Base-by-base conservation (phyloP, 169 alveolate genomes). In the Fabrea salina region DNA sequence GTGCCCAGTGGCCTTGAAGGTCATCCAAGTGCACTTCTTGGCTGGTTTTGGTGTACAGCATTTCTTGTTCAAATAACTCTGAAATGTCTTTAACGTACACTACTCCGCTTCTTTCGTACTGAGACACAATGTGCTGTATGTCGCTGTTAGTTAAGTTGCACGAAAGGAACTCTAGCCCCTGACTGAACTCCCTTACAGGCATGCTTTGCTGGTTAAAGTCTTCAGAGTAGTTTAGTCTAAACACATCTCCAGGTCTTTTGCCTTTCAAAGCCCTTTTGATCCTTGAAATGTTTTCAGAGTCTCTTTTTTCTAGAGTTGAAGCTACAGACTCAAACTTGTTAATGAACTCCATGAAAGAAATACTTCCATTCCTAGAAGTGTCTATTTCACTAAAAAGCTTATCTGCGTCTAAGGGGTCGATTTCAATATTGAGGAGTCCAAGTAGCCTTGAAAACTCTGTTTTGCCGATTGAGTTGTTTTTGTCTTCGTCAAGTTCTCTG, bases 301-400 rank as follows among this genome's bases (percentile, higher is more conserved):
- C 74, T 61, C 49, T 61, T 61, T 61, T 61, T 13, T 61, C 74
- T 35, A 61, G 32, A 61, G 39, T 4, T 13, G 54, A 19, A 0
- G 39, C 16, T 13, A 16, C 16, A 1, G 0, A 33, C 49, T 61
- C 74, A 61, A 1, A 61, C 39, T 61, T 61, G 13, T 13, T 61
- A 47, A 33, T 27, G 25, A 61, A 61, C 50, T 61, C 51, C 74
- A 61, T 61, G 39, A 61, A 61, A 33, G 74, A 33, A 30, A 61
- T 30, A 8, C 49, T 27, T 16, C 74, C 74, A 5, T 27, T 30
- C 44, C 50, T 13, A 27, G 32, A 33, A 3, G 49, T 51, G 39
- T 61, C 74, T 35, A 61, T 13, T 61, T 61, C 74, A 25, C 7
- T 33, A 3, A n/a, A 61, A 1, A 61, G 50, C 7, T 27, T 27